A percentile compares a stretch with the other conserved stretches of the same genome.
phyloP scores from a whole-genome alignment of 495 filamentous ascomycete genomes.

The Wilcoxina mikolae region DNA sequence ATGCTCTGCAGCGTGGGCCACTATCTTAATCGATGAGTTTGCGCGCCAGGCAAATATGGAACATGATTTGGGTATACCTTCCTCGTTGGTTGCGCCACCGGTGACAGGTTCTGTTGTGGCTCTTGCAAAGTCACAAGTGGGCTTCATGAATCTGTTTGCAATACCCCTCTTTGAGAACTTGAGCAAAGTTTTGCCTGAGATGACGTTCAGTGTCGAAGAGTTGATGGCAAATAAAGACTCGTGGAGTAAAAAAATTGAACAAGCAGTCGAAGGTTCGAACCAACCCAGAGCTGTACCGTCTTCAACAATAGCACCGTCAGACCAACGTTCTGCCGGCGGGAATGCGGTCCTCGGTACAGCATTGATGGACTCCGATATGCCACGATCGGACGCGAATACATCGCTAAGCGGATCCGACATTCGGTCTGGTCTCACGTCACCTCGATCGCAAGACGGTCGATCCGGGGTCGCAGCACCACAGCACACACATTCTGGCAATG shows the following conservation, averaged over 20 bases:
- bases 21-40: slow-evolving; percentile 84
- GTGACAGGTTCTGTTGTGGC: slow-evolving; percentile 67
- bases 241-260: slow-evolving; percentile 52
- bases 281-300: not conserved
- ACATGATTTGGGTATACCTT: slow-evolving; percentile 65
- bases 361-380: slow-evolving; percentile 23
- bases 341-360: slow-evolving; percentile 7
- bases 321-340: not conserved
- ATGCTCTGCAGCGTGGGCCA: slow-evolving; percentile 72
- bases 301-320: not conserved
- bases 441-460: not conserved
- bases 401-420: not conserved
- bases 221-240: slow-evolving; percentile 55
- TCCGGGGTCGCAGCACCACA: not conserved
- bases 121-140: slow-evolving; percentile 73
- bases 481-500: not conserved
- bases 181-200: slow-evolving; percentile 63
- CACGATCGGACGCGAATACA: not conserved
- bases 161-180: slow-evolving; percentile 77
- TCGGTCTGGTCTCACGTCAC: not conserved
- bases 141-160: slow-evolving; percentile 93
- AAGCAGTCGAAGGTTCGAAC: slow-evolving; percentile 9
- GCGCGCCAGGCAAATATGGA: slow-evolving; percentile 88
- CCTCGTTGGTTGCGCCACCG: slow-evolving; percentile 72
- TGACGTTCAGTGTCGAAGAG: slow-evolving; percentile 70